Evolutionary conservation across 1,284 basidiomycete species (phyloP).

Genomic region (Naganishia cerealis): DNA sequence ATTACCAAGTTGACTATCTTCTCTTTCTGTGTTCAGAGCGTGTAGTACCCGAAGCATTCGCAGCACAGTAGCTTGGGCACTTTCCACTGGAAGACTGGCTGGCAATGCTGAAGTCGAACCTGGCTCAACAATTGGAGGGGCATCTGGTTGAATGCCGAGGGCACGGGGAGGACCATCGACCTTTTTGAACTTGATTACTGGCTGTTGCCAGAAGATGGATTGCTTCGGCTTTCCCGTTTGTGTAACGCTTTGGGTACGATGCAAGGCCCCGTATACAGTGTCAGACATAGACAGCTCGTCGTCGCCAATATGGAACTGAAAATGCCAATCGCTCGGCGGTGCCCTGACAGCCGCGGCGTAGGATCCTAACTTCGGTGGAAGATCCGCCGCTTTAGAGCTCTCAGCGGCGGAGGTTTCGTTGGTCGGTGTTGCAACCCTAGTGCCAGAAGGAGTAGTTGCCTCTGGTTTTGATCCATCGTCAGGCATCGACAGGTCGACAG

Average conservation of each 20-base stretch:
- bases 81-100: conserved; percentile 77
- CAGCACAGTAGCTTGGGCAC: conserved; percentile 84
- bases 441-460: conserved; percentile 93
- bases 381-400: conserved; percentile 30
- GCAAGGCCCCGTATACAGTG: conserved; percentile 93
- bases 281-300: conserved; percentile 77
- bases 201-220: conserved; percentile 59
- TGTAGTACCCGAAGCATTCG: conserved; percentile 84
- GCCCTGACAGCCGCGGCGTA: conserved; percentile 92
- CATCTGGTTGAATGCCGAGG: conserved; percentile 15
- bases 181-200: conserved; percentile 89
- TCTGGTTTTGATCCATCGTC: conserved; percentile 84
- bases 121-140: conserved; percentile 9
- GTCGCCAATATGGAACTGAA: conserved; percentile 90
- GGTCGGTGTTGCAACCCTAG: conserved; percentile 82
- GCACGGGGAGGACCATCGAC: conserved; percentile 73
- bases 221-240: conserved; percentile 60
- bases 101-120: conserved; percentile 49
- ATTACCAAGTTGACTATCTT: conserved; percentile 33
- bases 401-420: conserved; percentile 45
- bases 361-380: conserved; percentile 61
- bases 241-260: conserved; percentile 63
- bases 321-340: conserved; percentile 90
- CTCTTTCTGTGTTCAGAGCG: conserved; percentile 64
- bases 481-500: conserved; percentile 69